A percentile compares a stretch with the other conserved stretches of the same genome.
Evolutionary conservation across 2,329 filamentous ascomycete genomes (phyloP).

Genomic region (Epichloe uncinata): DNA sequence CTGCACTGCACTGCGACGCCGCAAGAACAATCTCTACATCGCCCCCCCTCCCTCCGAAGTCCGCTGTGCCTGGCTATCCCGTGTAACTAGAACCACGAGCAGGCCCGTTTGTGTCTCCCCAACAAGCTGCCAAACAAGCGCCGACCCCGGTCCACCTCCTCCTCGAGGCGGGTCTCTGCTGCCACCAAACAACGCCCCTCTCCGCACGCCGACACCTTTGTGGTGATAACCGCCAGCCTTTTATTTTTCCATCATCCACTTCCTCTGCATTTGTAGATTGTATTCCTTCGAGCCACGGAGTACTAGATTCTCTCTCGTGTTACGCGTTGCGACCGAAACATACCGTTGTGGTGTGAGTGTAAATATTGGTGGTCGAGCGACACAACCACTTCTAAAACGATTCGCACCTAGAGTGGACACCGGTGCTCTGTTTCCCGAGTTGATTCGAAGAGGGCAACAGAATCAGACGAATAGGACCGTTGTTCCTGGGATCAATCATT

Average conservation of each 20-base stretch:
- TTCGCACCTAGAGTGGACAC: background rate
- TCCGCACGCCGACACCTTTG: constrained; percentile 1
- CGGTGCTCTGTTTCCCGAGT: background rate
- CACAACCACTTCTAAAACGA: background rate
- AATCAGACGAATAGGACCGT: background rate
- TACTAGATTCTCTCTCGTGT: constrained; percentile 3
- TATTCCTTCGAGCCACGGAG: too few relatives aligned
- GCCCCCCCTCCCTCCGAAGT: background rate
- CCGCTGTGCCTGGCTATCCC: background rate
- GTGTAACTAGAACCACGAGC: constrained; percentile 4
- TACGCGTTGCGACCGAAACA: constrained; percentile 17
- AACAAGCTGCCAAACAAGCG: constrained; percentile 4
- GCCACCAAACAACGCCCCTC: constrained; percentile 1
- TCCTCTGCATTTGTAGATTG: constrained; percentile 9
- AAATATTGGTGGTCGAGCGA: background rate
- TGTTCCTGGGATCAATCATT: too few relatives aligned
- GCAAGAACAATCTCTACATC: background rate
- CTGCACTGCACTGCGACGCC: background rate
- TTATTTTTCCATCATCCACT: constrained; percentile 3
- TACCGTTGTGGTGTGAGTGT: constrained; percentile 10
- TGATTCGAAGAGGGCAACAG: background rate
- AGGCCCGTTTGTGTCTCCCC: background rate
- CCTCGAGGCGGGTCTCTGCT: constrained; percentile 1
- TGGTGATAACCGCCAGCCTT: constrained; percentile 2
- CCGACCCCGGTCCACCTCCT: constrained; percentile 5